Conservation (phyloP, 169 alveolate genomes). For the Babesia bovis region DNA sequence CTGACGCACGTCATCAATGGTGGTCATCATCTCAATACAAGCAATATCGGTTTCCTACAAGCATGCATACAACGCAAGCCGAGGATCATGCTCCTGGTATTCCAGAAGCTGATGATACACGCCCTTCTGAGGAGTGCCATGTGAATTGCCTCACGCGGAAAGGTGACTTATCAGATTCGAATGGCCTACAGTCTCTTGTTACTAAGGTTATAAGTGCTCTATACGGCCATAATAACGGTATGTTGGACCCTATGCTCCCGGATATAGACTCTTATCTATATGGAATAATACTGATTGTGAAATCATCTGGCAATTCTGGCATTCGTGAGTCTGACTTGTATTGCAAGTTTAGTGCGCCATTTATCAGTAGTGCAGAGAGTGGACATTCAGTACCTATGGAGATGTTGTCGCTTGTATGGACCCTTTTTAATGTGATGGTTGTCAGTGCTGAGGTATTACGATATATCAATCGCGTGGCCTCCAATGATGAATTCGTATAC, state of each 20-base stretch:
- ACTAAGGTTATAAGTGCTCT: background rate
- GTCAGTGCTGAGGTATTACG: constrained; percentile 31
- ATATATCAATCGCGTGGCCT: constrained; percentile 13
- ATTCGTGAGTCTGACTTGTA: constrained; percentile 6
- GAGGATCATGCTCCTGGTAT: no score
- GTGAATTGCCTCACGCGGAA: background rate
- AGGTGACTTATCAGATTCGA: background rate
- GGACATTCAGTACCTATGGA: background rate
- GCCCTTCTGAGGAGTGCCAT: background rate
- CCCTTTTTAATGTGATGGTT: constrained; percentile 14
- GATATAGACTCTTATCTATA: constrained; percentile 12
- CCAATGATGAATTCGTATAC: constrained; percentile 28
- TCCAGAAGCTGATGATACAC: background rate
- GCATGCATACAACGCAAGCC: no score
- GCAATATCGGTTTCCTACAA: background rate
- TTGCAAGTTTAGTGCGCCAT: background rate
- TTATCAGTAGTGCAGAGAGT: no score
- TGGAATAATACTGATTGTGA: constrained; percentile 21
- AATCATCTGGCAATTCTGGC: constrained; percentile 17
- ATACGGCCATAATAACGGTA: background rate
- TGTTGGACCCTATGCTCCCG: background rate
- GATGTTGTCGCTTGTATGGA: background rate
- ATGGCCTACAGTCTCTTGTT: background rate
- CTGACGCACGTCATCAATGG: constrained; percentile 10
- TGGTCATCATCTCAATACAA: constrained; percentile 1